Conservation (phyloP, 129 eudicot species). For the Silybum marianum region DNA sequence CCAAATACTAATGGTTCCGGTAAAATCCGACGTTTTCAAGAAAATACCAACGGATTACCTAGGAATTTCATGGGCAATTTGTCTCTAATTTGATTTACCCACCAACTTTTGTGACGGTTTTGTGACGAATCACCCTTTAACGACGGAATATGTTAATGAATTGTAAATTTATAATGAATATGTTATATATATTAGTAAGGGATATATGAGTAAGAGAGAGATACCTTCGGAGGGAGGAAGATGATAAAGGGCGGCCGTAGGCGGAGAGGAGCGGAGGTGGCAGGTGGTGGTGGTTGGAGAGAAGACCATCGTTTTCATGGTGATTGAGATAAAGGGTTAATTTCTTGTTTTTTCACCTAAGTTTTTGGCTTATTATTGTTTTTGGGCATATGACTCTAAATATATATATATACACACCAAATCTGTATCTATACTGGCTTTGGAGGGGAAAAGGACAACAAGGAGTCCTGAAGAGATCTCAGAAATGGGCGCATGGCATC, state of each 20-base stretch:
- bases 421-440: no score
- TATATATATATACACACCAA: neutral
- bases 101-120: no score
- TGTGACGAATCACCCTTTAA: no score
- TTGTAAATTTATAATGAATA: no score
- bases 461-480: constrained; percentile 52
- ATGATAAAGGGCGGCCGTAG: neutral
- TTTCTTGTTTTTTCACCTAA: neutral
- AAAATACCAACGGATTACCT: no score
- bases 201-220: neutral
- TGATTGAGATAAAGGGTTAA: neutral
- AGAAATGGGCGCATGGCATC: constrained; percentile 53
- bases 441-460: constrained; percentile 47
- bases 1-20: no score
- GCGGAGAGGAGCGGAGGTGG: neutral
- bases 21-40: no score
- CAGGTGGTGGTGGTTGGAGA: neutral
- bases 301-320: neutral
- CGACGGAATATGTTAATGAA: no score
- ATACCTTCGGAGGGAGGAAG: neutral
- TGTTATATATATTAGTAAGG: no score
- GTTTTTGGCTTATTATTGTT: neutral
- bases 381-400: no score
- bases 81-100: no score
- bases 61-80: no score